Base-by-base conservation (phyloP, 108 stramenopile species). In the Fistulifera pelliculosa region DNA sequence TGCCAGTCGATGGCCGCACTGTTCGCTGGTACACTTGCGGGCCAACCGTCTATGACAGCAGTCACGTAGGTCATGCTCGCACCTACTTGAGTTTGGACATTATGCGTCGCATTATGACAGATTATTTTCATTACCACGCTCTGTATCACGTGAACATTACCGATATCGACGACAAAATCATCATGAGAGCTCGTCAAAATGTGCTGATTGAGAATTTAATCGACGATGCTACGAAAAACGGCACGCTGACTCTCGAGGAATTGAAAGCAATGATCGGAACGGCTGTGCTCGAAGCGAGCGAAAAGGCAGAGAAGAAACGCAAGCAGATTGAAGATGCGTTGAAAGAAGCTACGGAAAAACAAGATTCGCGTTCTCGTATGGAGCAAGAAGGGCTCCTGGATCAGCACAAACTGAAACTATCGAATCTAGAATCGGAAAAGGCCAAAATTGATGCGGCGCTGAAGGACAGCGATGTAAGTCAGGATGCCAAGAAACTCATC, bases 91-190 rank as follows among this genome's bases (percentile, higher is more conserved):
- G 74, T 13, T 95, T 99, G 50, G 99, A 99, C 64, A 95, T 98
- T 44, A 73, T 99, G 55, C 86, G 99, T 43, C 88, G 99, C 10
- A 90, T 98, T 62, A 79, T 98, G 79, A 61, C 74, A 41, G 92
- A 96, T 58, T 91, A 94, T 63, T 98, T 98, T 64, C 85, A 89
- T 50, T 97, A 95, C 77, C 68, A 96, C 61, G 89, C 98, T 24
- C 47, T 76, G 28, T 79, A 83, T 68, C 77, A 75, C 41, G 80
- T 95, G 40, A 96, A 95, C 60, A 87, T 90, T 58, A 98, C 97
- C 14, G 99, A 99, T 65, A 94, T 99, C 47, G 99, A 99, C 53
- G 99, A 99, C 69, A 99, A 99, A 67, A 99, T 99, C 64, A 97
- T 99, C 62, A 45, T 72, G 52, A 61, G 97, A 42, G 79, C 93